Conservation (phyloP, 495 filamentous ascomycete genomes). For the Annulohypoxylon nitens region DNA sequence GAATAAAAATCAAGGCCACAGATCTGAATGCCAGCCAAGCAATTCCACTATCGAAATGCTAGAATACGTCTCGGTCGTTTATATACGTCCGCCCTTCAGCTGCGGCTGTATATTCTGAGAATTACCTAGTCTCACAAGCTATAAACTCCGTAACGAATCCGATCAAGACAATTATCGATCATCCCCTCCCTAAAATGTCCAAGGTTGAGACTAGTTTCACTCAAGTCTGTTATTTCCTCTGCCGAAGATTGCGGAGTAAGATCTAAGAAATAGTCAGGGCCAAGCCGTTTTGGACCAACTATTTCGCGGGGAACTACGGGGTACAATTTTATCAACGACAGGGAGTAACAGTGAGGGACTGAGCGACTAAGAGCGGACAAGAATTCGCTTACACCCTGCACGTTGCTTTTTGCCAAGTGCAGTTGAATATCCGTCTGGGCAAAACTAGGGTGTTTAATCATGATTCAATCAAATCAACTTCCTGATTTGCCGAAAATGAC, state of each 20-base stretch:
- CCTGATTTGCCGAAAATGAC: constrained; percentile 46
- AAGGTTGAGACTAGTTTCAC: constrained; percentile 19
- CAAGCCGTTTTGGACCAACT: constrained; percentile 32
- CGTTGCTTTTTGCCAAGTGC: constrained; percentile 42
- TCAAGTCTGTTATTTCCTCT: constrained; percentile 6
- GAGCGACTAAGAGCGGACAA: background rate
- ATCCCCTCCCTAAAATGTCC: background rate
- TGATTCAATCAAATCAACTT: constrained; percentile 44
- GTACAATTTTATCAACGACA: constrained; percentile 24
- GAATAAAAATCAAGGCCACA: background rate
- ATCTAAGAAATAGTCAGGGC: constrained; percentile 33
- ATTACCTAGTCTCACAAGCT: constrained; percentile 6
- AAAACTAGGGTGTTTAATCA: constrained; percentile 42
- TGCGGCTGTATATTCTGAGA: constrained; percentile 21
- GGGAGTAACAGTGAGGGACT: too few species aligned
- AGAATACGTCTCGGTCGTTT: constrained; percentile 20
- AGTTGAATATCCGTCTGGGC: constrained; percentile 48
- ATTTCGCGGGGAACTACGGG: constrained; percentile 41
- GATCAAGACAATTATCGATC: constrained; percentile 19
- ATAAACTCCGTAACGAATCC: constrained; percentile 1
- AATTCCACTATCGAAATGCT: background rate
- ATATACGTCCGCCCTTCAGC: constrained; percentile 37
- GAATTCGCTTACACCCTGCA: constrained; percentile 16
- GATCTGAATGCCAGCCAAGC: background rate
- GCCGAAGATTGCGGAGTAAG: constrained; percentile 48